Percentiles rank a stretch among this genome's conserved stretches.
Conservation (phyloP, 1,284 basidiomycete genomes). For the Athelia sp. region DNA sequence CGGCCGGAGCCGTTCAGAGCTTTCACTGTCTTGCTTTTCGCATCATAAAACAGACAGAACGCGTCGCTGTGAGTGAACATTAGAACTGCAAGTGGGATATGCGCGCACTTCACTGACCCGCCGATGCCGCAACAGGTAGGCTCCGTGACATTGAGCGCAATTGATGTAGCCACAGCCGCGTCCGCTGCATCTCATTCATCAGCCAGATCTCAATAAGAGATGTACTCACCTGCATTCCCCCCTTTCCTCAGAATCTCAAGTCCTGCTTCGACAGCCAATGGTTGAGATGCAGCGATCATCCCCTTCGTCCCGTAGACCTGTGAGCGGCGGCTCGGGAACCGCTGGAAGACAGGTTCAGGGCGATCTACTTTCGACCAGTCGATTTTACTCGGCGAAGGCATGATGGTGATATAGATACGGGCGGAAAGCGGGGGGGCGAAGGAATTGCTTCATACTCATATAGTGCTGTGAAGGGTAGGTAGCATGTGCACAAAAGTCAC, state of each 20-base stretch:
- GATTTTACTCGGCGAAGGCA: constrained; percentile 39
- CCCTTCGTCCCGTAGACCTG: constrained; percentile 86
- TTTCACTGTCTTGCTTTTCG: constrained; percentile 72
- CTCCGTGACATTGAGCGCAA: constrained; percentile 86
- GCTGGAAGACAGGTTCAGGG: constrained; percentile 53
- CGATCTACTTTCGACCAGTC: constrained; percentile 68
- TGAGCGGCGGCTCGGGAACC: constrained; percentile 67
- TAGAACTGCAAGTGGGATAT: not conserved
- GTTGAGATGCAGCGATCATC: constrained; percentile 85
- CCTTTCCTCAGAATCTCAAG: constrained; percentile 85
- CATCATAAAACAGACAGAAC: constrained; percentile 91
- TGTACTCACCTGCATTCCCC: constrained; percentile 77
- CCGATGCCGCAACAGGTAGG: constrained; percentile 80
- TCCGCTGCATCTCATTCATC: constrained; percentile 38
- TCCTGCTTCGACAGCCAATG: constrained; percentile 84
- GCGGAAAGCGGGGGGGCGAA: too few relatives aligned
- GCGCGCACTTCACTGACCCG: constrained; percentile 49
- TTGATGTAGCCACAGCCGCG: constrained; percentile 77
- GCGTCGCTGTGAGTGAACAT: constrained; percentile 45
- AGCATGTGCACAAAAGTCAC: too few relatives aligned
- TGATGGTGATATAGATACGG: too few relatives aligned
- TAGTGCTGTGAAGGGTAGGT: too few relatives aligned
- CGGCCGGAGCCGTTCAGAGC: constrained; percentile 86
- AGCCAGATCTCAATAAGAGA: not conserved
- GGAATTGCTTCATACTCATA: too few relatives aligned